Conservation (phyloP, 2,329 filamentous ascomycete species). For the Lachnum nothofagi region DNA sequence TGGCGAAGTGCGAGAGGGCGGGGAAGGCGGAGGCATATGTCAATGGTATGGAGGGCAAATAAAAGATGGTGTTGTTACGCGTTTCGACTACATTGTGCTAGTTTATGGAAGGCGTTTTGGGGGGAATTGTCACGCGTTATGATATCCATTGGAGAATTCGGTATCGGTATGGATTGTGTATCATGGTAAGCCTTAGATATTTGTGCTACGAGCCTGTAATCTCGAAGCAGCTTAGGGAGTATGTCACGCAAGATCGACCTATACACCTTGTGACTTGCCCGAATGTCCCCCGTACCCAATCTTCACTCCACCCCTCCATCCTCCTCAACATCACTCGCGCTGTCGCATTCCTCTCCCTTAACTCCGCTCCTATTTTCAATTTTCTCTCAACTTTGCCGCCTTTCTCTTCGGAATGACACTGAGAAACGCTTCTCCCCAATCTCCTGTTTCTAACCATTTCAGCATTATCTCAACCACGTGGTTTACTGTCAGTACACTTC, state of each 20-base stretch:
- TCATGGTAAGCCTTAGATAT: neutral
- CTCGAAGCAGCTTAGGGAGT: neutral
- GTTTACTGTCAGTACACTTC: conserved; percentile 84
- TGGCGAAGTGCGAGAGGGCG: conserved; percentile 62
- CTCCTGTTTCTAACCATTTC: conserved; percentile 79
- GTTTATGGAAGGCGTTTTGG: neutral
- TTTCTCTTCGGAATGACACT: conserved; percentile 87
- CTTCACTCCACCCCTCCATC: conserved; percentile 8
- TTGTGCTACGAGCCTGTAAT: neutral
- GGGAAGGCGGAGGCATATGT: conserved; percentile 44
- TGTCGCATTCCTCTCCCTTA: conserved; percentile 23
- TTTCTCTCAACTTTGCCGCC: conserved; percentile 69
- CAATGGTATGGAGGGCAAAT: conserved; percentile 22
- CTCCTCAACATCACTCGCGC: conserved; percentile 30
- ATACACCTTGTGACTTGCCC: neutral
- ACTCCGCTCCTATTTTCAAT: conserved; percentile 9
- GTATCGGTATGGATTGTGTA: neutral
- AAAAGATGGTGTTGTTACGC: conserved; percentile 6
- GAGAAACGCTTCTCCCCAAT: conserved; percentile 89
- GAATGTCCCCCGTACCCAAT: conserved; percentile 9
- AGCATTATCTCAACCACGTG: conserved; percentile 97
- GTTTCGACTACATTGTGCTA: neutral
- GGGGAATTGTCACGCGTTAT: neutral
- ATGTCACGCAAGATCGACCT: neutral
- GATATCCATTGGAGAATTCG: conserved; percentile 4